Percentiles rank a stretch among this genome's conserved stretches.
phyloP scores from a whole-genome alignment of 2,329 filamentous ascomycete genomes.

The Zymoseptoria tritici region DNA sequence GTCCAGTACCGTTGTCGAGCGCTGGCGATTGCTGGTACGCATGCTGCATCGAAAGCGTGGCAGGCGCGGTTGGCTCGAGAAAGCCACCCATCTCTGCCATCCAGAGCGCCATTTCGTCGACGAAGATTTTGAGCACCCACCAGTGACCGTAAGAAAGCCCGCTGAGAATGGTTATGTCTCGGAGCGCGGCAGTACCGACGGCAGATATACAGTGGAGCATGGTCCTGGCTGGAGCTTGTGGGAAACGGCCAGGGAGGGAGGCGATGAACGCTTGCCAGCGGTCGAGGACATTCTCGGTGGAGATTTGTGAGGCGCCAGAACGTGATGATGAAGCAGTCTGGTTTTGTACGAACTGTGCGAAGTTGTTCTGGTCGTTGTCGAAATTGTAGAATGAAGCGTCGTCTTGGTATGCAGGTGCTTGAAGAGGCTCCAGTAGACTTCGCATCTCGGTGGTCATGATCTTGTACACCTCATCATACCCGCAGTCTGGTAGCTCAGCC shows the following conservation, averaged over 20 bases:
- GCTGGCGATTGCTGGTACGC: slow-evolving; percentile 18
- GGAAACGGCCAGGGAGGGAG: slow-evolving; percentile 62
- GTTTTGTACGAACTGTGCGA: slow-evolving; percentile 34
- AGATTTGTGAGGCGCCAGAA: slow-evolving; percentile 29
- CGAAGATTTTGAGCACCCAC: slow-evolving; percentile 93
- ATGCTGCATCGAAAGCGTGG: slow-evolving; percentile 5
- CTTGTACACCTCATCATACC: slow-evolving; percentile 49
- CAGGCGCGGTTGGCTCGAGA: slow-evolving; percentile 44
- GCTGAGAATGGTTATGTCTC: slow-evolving; percentile 71
- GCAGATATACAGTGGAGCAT: slow-evolving; percentile 71
- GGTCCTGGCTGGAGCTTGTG: slow-evolving; percentile 63
- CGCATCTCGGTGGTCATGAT: slow-evolving; percentile 56
- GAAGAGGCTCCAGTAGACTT: slow-evolving; percentile 60
- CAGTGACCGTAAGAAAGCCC: slow-evolving; percentile 79
- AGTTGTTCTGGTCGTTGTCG: slow-evolving; percentile 36
- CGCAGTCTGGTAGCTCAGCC: slow-evolving; percentile 48
- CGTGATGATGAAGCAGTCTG: slow-evolving; percentile 21
- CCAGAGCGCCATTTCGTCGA: slow-evolving; percentile 91
- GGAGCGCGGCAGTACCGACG: slow-evolving; percentile 67
- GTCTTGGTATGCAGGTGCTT: slow-evolving; percentile 33
- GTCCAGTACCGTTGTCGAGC: slow-evolving; percentile 19
- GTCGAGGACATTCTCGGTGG: slow-evolving; percentile 61
- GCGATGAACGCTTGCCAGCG: slow-evolving; percentile 68
- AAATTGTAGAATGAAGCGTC: slow-evolving; percentile 35
- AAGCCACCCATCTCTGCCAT: slow-evolving; percentile 86